phyloP scores from a whole-genome alignment of 495 filamentous ascomycete genomes.

The Barbatosphaeria neglecta region DNA sequence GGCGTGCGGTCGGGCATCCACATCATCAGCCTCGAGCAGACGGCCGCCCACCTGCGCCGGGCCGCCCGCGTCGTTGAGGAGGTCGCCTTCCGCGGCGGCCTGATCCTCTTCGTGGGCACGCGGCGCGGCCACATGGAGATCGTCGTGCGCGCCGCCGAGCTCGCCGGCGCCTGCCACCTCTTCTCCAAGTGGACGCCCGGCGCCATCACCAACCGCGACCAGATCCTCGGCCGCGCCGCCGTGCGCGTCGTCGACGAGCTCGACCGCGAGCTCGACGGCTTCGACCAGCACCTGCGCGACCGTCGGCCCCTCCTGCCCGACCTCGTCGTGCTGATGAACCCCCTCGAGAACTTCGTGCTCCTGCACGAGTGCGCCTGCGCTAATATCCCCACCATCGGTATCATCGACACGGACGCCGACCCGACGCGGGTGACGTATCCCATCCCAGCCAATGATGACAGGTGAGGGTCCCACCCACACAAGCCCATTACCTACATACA shows the following conservation, averaged over 20 bases:
- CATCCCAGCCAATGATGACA: slow-evolving; percentile 94
- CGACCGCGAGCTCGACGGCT: slow-evolving; percentile 56
- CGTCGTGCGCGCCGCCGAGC: slow-evolving; percentile 69
- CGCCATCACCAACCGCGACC: slow-evolving; percentile 81
- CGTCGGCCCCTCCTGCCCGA: slow-evolving; percentile 65
- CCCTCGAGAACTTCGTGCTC: slow-evolving; percentile 78
- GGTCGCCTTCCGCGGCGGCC: slow-evolving; percentile 68
- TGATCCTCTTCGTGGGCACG: slow-evolving; percentile 86
- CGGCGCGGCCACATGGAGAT: slow-evolving; percentile 62
- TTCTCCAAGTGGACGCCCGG: slow-evolving; percentile 94
- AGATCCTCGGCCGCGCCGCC: slow-evolving; percentile 58
- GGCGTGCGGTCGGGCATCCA: slow-evolving; percentile 84
- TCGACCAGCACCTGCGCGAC: slow-evolving; percentile 50
- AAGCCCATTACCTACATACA: background rate
- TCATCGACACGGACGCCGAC: slow-evolving; percentile 89
- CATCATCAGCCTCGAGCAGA: slow-evolving; percentile 83
- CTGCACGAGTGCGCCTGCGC: slow-evolving; percentile 83
- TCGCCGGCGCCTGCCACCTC: slow-evolving; percentile 72
- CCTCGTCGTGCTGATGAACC: slow-evolving; percentile 85
- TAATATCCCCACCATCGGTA: slow-evolving; percentile 84
- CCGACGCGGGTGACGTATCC: slow-evolving; percentile 93
- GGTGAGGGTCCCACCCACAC: slow-evolving; percentile 43
- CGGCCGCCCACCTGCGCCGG: slow-evolving; percentile 75
- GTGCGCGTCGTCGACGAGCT: slow-evolving; percentile 59
- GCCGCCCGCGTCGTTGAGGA: slow-evolving; percentile 83